These are phyloP conservation scores for Hypoxylon fuscum DNA, from an alignment of 495 filamentous ascomycete genomes.

Conservation along the genomic window DNA sequence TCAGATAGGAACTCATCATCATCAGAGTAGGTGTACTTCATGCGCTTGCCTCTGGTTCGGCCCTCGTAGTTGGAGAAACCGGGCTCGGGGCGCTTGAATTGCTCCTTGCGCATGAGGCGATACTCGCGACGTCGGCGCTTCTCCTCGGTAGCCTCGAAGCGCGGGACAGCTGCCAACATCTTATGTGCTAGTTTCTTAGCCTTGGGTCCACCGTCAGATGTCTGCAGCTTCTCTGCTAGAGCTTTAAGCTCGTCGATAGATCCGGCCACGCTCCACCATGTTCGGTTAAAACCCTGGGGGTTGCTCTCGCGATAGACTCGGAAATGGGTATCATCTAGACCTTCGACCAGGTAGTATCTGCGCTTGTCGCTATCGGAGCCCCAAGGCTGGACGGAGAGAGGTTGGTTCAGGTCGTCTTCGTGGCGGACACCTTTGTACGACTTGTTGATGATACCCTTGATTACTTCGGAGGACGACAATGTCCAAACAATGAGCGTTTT, in stretches of 20 bases:
- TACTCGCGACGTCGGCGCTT: constrained; percentile 95
- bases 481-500: constrained; percentile 88
- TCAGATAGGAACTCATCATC: constrained; percentile 83
- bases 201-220: constrained; percentile 78
- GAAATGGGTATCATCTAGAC: constrained; percentile 92
- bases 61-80: constrained; percentile 96
- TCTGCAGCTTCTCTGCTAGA: constrained; percentile 76
- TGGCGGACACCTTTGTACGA: constrained; percentile 90
- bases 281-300: constrained; percentile 74
- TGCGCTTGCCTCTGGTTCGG: constrained; percentile 91
- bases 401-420: constrained; percentile 92
- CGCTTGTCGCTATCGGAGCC: constrained; percentile 90
- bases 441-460: constrained; percentile 81
- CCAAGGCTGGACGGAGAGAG: constrained; percentile 94
- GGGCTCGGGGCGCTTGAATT: constrained; percentile 86
- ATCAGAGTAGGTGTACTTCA: constrained; percentile 95
- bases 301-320: constrained; percentile 96
- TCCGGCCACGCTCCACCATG: constrained; percentile 93
- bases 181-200: constrained; percentile 78
- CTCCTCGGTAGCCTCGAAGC: constrained; percentile 96
- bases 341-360: constrained; percentile 92
- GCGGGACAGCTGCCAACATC: constrained; percentile 82
- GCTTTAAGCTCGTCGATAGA: constrained; percentile 84
- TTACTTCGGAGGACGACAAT: constrained; percentile 85
- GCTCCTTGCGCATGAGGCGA: constrained; percentile 81